Evolutionary conservation across 352 stramenopile genomes (phyloP), one percentile per base, ranked within the genome.

Genomic region (Aphanomyces cochlioides): DNA sequence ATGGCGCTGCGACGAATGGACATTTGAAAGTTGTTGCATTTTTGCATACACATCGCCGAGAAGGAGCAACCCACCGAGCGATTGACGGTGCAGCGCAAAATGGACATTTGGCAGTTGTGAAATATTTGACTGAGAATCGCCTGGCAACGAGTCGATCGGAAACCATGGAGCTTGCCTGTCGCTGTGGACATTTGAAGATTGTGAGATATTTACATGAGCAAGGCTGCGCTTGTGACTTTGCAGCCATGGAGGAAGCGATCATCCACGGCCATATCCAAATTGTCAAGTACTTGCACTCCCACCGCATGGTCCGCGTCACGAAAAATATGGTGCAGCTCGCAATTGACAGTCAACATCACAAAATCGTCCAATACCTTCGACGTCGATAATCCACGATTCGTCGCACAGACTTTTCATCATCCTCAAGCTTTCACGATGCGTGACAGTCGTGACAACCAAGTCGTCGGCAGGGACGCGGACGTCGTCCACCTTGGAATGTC

Each of bases 11-110:
- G 13, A 56, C 54, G 13, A 67, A 72, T 56, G 66, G 66, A 34
- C 66, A 72, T 54, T 67, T 72, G 17, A 40, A 65, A 38, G 47
- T 68, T 54, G 54, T 72, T 8, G 67, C 40, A 37, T 72, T 61
- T 69, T 34, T 72, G 13, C 66, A 72, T 3, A 57, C 6, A 0
- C 36, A 72, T 17, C 66, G 66, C 3, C 36, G 66, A 1, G 66
- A 72, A 45, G 66, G 66, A 15, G 65, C 48, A 5, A 67, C 66
- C 15, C n/a, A 21, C 38, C 15, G 56, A 6, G 66, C 66, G 15
- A 67, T 72, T 5, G 66, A 67, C 39, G 28, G 65, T 3, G 53
- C 66, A 19, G 58, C 66, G 7, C 39, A 56, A 3, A 41, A 67
- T 54, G 54, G 58, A 13, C 53, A 72, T 45, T 57, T 68, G 21